Evolutionary conservation across 2,329 filamentous ascomycete species (phyloP).

Genomic region (Trichoderma semiorbis): DNA sequence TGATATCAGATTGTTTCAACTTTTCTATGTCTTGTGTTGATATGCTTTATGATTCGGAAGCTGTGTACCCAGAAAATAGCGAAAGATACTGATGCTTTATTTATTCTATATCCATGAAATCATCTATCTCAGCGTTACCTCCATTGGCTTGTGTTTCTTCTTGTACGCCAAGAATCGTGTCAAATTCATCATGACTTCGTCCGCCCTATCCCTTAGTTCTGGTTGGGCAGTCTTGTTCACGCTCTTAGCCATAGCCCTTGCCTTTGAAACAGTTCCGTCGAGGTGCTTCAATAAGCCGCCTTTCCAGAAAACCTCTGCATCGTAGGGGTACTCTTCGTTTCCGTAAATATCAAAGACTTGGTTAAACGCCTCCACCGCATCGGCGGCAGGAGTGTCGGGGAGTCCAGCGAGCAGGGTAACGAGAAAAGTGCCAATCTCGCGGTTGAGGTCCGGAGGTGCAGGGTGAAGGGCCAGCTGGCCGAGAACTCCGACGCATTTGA

Average conservation of each 20-base stretch:
- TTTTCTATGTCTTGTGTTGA: not conserved
- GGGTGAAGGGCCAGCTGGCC: constrained; percentile 59
- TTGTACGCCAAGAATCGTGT: constrained; percentile 63
- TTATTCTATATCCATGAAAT: not conserved
- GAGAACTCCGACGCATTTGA: constrained; percentile 65
- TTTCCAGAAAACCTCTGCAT: constrained; percentile 62
- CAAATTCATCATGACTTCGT: constrained; percentile 61
- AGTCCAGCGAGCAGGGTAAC: constrained; percentile 51
- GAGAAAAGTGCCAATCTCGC: constrained; percentile 62
- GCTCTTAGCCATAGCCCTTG: constrained; percentile 54
- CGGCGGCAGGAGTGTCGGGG: constrained; percentile 52
- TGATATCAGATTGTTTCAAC: not conserved
- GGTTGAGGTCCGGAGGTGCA: constrained; percentile 52
- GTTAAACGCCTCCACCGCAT: constrained; percentile 61
- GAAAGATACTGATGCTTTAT: not conserved
- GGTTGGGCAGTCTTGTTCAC: constrained; percentile 57
- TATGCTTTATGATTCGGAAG: not conserved
- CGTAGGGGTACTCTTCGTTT: constrained; percentile 56
- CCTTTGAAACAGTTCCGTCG: constrained; percentile 51
- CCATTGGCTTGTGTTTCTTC: constrained; percentile 49
- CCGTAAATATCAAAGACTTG: constrained; percentile 66
- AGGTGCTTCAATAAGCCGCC: constrained; percentile 58
- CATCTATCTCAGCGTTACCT: constrained; percentile 7
- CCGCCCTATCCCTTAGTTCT: constrained; percentile 57
- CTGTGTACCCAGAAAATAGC: not conserved